Evolutionary conservation across 306 rosid genomes (phyloP).

Genomic region (Crotalaria pallida): DNA sequence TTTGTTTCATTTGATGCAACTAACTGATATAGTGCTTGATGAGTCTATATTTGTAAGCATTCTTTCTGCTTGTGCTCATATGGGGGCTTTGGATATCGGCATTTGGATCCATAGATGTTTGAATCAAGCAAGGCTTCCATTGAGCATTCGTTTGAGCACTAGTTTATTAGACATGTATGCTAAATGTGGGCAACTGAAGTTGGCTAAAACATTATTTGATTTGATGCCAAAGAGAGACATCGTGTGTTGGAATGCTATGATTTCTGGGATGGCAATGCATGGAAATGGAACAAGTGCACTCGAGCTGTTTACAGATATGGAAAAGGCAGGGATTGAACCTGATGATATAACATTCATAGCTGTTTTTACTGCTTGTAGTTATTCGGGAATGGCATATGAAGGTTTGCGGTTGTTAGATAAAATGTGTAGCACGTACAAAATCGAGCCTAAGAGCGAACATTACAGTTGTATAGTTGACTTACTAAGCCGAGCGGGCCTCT

Average conservation of each 20-base stretch:
- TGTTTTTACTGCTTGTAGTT: constrained; percentile 69
- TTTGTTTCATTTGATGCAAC: constrained; percentile 58
- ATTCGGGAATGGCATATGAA: constrained; percentile 54
- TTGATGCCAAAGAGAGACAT: constrained; percentile 43
- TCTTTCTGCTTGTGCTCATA: constrained; percentile 74
- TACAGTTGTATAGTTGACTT: constrained; percentile 65
- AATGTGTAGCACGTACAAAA: constrained; percentile 43
- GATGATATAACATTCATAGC: constrained; percentile 76
- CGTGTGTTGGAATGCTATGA: constrained; percentile 75
- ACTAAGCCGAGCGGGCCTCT: constrained; percentile 54
- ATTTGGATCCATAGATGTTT: constrained; percentile 59
- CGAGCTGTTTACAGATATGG: constrained; percentile 55
- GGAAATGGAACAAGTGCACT: constrained; percentile 62
- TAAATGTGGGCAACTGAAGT: constrained; percentile 58
- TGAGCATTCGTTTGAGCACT: constrained; percentile 47
- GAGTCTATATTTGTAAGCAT: constrained; percentile 59
- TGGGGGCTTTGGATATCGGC: constrained; percentile 63
- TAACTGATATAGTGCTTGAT: constrained; percentile 44
- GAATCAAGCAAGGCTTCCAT: constrained; percentile 24
- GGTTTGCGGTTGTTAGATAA: constrained; percentile 46
- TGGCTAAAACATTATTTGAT: constrained; percentile 43
- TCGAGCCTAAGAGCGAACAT: constrained; percentile 64
- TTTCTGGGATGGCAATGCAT: constrained; percentile 66
- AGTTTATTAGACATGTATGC: constrained; percentile 78
- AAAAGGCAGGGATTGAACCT: constrained; percentile 31